Evolutionary conservation across 2,329 filamentous ascomycete genomes (phyloP), one percentile per base, ranked within the genome.

Genomic region (Phyllosticta ampelicida): DNA sequence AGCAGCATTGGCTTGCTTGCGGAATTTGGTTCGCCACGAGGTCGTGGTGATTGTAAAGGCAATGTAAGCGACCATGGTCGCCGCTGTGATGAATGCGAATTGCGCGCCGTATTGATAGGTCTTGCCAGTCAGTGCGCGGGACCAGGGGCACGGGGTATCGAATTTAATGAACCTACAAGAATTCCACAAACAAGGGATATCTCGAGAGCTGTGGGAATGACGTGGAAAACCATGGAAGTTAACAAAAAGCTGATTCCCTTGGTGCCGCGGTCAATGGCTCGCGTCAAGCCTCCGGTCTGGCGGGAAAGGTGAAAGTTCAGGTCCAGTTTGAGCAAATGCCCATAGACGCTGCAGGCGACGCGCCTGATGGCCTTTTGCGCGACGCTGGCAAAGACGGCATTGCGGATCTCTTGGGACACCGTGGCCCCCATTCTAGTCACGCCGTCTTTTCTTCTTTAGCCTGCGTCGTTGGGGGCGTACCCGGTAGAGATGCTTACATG

Each of bases 21-120:
- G 83, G 72, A 99, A 99, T 71, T 95, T 95, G 2, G 95, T 99
- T 66, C 95, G 82, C 95, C 94, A 99, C 0, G 94, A 86, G 8
- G 94, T 99, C 1, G 94, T 99, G 72, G 85, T 85, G 65, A 99
- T 97, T 8, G 94, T 99, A 68, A 99, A 99, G n/a, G 87, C 89
- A 0, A 90, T 87, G 74, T 99, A 99, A 1, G 87, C 88, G 1
- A 88, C 81, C 94, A 99, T 99, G 8, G 94, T 99, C 19, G 85
- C 72, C 13, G 85, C 86, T 0, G 94, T 99, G 62, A 99, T 91
- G 61, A 88, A 86, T 4, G 95, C 94, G 70, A 97, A 99, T 66
- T 91, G 85, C 62, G 83, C 81, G 44, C 94, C 94, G 69, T 96
- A 99, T 73, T 97, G 90, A 73, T 92, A 97, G 0, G 92, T 97